These are phyloP conservation scores for Alternaria dauci DNA, from an alignment of 2,329 filamentous ascomycete genomes.

Conservation along the genomic window DNA sequence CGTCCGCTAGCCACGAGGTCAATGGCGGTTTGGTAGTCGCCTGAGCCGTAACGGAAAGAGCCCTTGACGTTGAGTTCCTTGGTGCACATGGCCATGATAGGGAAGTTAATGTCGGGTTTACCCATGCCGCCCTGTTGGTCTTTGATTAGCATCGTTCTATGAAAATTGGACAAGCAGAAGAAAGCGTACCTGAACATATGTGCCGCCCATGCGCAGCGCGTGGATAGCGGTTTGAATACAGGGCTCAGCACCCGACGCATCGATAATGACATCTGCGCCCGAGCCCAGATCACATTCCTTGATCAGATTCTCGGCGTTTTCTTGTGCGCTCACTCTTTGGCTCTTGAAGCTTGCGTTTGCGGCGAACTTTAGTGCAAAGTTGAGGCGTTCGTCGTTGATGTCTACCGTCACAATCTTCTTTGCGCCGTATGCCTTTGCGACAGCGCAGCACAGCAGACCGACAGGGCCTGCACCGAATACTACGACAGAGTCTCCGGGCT, in stretches of 20 bases:
- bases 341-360: conserved; percentile 73
- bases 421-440: conserved; percentile 86
- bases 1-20: conserved; percentile 76
- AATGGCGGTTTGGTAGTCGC: conserved; percentile 86
- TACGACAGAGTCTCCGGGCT: conserved; percentile 56
- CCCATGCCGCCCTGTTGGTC: conserved; percentile 75
- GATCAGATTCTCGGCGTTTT: conserved; percentile 76
- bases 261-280: conserved; percentile 59
- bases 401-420: conserved; percentile 85
- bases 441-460: conserved; percentile 85
- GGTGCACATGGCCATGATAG: conserved; percentile 86
- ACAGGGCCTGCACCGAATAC: conserved; percentile 66
- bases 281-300: conserved; percentile 67
- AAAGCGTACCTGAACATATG: conserved; percentile 54
- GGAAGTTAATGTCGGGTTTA: conserved; percentile 84
- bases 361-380: conserved; percentile 77
- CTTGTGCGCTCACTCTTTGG: conserved; percentile 66
- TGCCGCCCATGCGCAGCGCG: conserved; percentile 58
- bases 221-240: conserved; percentile 61
- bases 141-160: background rate
- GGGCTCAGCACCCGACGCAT: conserved; percentile 58
- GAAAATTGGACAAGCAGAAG: background rate
- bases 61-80: conserved; percentile 90
- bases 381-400: conserved; percentile 79
- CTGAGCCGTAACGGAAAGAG: conserved; percentile 87